Conservation (phyloP, 75 land plant species). For the Pseudotsuga menziesii region DNA sequence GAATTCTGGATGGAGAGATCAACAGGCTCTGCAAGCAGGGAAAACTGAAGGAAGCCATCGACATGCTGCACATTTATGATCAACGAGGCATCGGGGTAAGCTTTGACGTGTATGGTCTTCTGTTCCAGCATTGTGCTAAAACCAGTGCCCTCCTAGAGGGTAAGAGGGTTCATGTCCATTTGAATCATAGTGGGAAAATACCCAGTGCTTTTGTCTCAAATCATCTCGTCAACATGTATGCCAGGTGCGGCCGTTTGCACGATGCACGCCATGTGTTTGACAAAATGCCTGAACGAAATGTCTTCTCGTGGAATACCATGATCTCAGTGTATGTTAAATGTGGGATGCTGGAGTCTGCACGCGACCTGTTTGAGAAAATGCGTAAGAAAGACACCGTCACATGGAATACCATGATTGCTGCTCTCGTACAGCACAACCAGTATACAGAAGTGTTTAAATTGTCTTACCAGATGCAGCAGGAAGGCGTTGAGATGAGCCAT, state of each 20-base stretch:
- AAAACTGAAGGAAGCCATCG: too few species aligned
- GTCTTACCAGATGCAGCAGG: conserved; percentile 3
- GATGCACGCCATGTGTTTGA: conserved; percentile 32
- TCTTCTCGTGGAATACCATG: conserved; percentile 45
- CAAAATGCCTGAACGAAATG: conserved; percentile 24
- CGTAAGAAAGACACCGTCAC: conserved; percentile 15
- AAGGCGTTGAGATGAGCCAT: conserved; percentile 38
- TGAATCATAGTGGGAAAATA: not conserved
- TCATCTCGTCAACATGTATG: conserved; percentile 34
- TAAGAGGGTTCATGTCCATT: conserved; percentile 20
- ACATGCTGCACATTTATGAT: too few species aligned
- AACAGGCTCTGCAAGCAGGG: too few species aligned
- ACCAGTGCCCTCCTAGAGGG: conserved; percentile 11
- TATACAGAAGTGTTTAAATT: not conserved
- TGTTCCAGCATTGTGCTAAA: not conserved
- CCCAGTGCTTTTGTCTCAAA: conserved; percentile 24
- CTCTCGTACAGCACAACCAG: not conserved
- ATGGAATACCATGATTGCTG: conserved; percentile 3
- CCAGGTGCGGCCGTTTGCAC: conserved; percentile 23
- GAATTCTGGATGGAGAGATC: too few species aligned
- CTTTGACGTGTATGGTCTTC: too few species aligned
- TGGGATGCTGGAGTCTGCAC: conserved; percentile 19
- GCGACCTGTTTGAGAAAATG: conserved; percentile 25
- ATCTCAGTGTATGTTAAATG: conserved; percentile 35
- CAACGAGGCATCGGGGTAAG: too few species aligned